A percentile compares a stretch with the other conserved stretches of the same genome.
phyloP scores from a whole-genome alignment of 2,329 filamentous ascomycete genomes.

The Eutypella sp. region DNA sequence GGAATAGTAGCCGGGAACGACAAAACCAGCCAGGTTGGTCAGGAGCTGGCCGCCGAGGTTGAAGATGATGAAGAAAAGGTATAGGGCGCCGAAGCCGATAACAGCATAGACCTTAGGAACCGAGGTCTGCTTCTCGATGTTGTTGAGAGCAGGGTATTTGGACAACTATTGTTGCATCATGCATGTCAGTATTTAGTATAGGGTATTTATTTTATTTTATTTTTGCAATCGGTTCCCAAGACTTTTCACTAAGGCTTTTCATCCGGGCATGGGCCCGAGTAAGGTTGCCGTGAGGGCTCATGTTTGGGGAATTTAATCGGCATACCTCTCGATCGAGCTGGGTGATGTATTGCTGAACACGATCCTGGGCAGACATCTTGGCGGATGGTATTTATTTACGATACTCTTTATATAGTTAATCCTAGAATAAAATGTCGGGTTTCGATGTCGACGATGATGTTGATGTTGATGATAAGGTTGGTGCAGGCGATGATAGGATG shows the following conservation, averaged over 20 bases:
- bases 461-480: not conserved
- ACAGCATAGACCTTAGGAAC: slow-evolving; percentile 82
- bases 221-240: too few relatives aligned
- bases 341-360: slow-evolving; percentile 69
- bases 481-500: not conserved
- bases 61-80: slow-evolving; percentile 90
- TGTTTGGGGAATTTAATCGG: slow-evolving; percentile 1
- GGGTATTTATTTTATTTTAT: too few relatives aligned
- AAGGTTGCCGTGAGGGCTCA: not conserved
- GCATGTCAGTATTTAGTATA: too few relatives aligned
- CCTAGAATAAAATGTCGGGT: slow-evolving; percentile 7
- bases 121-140: slow-evolving; percentile 78
- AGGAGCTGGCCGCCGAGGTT: slow-evolving; percentile 86
- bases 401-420: too few relatives aligned
- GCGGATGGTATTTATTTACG: slow-evolving; percentile 13
- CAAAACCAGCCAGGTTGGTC: slow-evolving; percentile 80
- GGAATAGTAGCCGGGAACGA: slow-evolving; percentile 81
- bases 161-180: too few relatives aligned
- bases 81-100: slow-evolving; percentile 70
- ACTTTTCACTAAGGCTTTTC: too few relatives aligned
- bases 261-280: too few relatives aligned
- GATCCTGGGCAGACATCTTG: slow-evolving; percentile 71
- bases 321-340: slow-evolving; percentile 80
- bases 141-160: slow-evolving; percentile 78
- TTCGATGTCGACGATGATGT: slow-evolving; percentile 4